Percentiles rank a stretch among this genome's conserved stretches.
These are phyloP conservation scores for Pholiota microspora DNA, from an alignment of 768 basidiomycete genomes.

Conservation along the genomic window DNA sequence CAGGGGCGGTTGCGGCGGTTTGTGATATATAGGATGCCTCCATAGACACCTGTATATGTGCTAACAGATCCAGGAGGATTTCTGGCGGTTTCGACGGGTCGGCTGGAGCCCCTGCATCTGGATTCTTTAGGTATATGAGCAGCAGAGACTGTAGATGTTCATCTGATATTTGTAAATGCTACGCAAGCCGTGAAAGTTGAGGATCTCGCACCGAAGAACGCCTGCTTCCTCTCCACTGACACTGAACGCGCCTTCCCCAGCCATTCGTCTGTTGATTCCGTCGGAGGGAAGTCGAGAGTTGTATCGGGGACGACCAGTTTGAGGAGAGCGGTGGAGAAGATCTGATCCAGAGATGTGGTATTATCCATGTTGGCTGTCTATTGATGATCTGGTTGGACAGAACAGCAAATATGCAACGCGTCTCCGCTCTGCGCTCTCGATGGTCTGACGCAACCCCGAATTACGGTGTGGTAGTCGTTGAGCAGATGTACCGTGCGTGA, in stretches of 20 bases:
- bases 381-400: too few species aligned
- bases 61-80: slow-evolving; percentile 55
- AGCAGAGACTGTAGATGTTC: slow-evolving; percentile 53
- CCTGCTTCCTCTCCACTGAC: slow-evolving; percentile 54
- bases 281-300: slow-evolving; percentile 57
- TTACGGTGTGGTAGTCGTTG: too few species aligned
- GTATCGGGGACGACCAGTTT: slow-evolving; percentile 66
- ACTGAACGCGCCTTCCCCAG: slow-evolving; percentile 41
- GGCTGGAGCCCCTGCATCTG: slow-evolving; percentile 33
- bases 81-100: slow-evolving; percentile 41
- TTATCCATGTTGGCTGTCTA: neutral
- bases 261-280: slow-evolving; percentile 51
- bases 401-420: too few species aligned
- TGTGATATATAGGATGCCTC: slow-evolving; percentile 80
- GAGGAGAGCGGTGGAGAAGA: slow-evolving; percentile 59
- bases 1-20: slow-evolving; percentile 29
- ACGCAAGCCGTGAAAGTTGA: slow-evolving; percentile 7
- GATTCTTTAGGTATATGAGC: slow-evolving; percentile 59
- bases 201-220: slow-evolving; percentile 67
- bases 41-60: slow-evolving; percentile 73
- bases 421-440: too few species aligned
- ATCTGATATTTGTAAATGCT: slow-evolving; percentile 37
- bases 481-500: too few species aligned
- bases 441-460: too few species aligned
- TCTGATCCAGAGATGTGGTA: slow-evolving; percentile 48